Conservation (phyloP, 225 moss, liverwort and hornwort genomes). For the Physcomitrellopsis africana region DNA sequence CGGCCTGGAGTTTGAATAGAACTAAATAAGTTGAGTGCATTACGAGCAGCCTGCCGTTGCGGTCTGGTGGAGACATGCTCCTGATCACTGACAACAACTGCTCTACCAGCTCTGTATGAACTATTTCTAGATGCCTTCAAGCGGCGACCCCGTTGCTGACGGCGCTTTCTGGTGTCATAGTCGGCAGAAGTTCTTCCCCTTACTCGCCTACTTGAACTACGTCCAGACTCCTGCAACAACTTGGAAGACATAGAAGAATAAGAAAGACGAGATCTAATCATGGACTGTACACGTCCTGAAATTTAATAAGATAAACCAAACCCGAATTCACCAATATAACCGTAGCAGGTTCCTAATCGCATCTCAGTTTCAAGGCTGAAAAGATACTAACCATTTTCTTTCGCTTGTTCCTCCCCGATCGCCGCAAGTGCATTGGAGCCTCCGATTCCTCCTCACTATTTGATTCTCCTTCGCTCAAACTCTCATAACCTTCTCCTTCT, state of each 20-base stretch:
- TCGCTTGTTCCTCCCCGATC: slow-evolving; percentile 93
- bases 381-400: slow-evolving; percentile 60
- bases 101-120: slow-evolving; percentile 42
- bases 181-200: slow-evolving; percentile 74
- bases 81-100: slow-evolving; percentile 44
- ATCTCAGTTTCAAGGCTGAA: slow-evolving; percentile 2
- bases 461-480: slow-evolving; percentile 73
- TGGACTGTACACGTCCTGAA: slow-evolving; percentile 2
- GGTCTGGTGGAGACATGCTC: slow-evolving; percentile 78
- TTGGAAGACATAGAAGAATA: slow-evolving; percentile 10
- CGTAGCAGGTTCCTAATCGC: background rate
- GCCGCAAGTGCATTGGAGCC: slow-evolving; percentile 69
- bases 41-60: slow-evolving; percentile 87
- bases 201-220: slow-evolving; percentile 70
- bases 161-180: slow-evolving; percentile 61
- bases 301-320: slow-evolving; percentile 5
- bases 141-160: slow-evolving; percentile 61
- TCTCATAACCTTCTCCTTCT: slow-evolving; percentile 59
- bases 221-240: slow-evolving; percentile 62
- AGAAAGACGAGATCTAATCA: background rate
- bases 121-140: slow-evolving; percentile 50
- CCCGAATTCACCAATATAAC: slow-evolving; percentile 17
- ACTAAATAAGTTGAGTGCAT: slow-evolving; percentile 82
- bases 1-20: slow-evolving; percentile 58
- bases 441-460: slow-evolving; percentile 72